These are phyloP conservation scores for Vigna nakashimae DNA, from an alignment of 306 rosid species.

Conservation along the genomic window DNA sequence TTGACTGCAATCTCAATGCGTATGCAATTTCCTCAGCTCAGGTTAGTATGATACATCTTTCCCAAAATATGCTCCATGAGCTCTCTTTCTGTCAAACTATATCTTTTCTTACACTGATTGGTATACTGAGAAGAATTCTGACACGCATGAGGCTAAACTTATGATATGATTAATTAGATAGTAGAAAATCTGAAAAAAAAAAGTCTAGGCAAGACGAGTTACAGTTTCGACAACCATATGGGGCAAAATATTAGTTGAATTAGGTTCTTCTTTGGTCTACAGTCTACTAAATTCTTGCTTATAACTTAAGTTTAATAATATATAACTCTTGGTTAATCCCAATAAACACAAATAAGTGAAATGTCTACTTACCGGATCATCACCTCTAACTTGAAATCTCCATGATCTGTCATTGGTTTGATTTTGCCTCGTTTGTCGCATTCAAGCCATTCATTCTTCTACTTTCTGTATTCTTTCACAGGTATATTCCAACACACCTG, in stretches of 20 bases:
- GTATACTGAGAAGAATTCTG: slow-evolving; percentile 13
- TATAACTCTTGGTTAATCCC: slow-evolving; percentile 11
- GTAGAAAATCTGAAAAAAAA: background rate
- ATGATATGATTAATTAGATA: background rate
- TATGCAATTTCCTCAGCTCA: slow-evolving; percentile 89
- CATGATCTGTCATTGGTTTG: background rate
- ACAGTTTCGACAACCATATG: background rate
- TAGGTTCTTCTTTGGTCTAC: slow-evolving; percentile 3
- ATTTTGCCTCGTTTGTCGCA: slow-evolving; percentile 17
- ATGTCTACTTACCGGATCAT: background rate
- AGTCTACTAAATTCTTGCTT: background rate
- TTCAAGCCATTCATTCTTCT: slow-evolving; percentile 27
- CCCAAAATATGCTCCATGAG: background rate
- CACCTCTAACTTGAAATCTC: slow-evolving; percentile 19
- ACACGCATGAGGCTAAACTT: slow-evolving; percentile 1
- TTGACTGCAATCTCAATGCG: slow-evolving; percentile 78
- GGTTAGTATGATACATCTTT: slow-evolving; percentile 57
- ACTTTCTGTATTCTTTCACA: slow-evolving; percentile 44
- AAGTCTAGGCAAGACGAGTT: slow-evolving; percentile 19
- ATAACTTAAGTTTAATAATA: background rate
- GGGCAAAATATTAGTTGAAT: slow-evolving; percentile 17
- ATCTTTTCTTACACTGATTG: slow-evolving; percentile 5
- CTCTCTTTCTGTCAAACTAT: slow-evolving; percentile 20
- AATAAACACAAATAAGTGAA: background rate
- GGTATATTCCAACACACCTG: slow-evolving; percentile 96